These are phyloP conservation scores for Coemansia sp. DNA, from an alignment of 192 early-diverging fungal genomes.

Conservation along the genomic window DNA sequence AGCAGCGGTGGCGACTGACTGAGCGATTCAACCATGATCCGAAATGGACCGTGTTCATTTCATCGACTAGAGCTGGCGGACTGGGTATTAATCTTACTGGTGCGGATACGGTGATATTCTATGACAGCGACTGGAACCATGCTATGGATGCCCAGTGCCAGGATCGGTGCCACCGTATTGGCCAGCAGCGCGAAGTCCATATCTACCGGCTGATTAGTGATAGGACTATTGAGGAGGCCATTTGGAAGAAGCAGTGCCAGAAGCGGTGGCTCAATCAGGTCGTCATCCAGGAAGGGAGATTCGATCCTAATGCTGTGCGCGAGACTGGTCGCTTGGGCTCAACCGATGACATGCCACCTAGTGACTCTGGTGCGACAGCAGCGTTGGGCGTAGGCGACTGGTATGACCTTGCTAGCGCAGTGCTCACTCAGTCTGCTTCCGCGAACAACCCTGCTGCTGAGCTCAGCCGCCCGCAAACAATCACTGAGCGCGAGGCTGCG, in stretches of 20 bases:
- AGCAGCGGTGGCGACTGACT: constrained; percentile 86
- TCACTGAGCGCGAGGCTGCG: constrained; percentile 31
- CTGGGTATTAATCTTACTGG: constrained; percentile 95
- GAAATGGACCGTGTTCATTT: constrained; percentile 89
- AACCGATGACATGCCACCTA: not conserved
- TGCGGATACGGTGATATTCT: constrained; percentile 96
- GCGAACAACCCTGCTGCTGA: not conserved
- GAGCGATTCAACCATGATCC: constrained; percentile 93
- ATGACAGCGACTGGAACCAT: constrained; percentile 92
- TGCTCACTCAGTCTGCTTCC: constrained; percentile 28
- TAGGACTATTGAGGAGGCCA: constrained; percentile 75
- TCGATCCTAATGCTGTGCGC: constrained; percentile 45
- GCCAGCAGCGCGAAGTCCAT: constrained; percentile 81
- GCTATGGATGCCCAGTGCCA: constrained; percentile 96
- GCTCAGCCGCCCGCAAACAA: not conserved
- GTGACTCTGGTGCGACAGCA: not conserved
- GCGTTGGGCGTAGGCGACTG: constrained; percentile 37
- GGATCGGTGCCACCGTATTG: constrained; percentile 95
- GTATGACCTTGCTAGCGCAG: constrained; percentile 38
- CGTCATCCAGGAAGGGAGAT: constrained; percentile 78
- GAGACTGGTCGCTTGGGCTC: not conserved
- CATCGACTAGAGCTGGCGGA: constrained; percentile 93
- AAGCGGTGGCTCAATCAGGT: constrained; percentile 78
- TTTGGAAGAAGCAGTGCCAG: constrained; percentile 76
- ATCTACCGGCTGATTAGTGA: constrained; percentile 77